phyloP scores from a whole-genome alignment of 164 flowering plant genomes.

The Brasenia schreberi region DNA sequence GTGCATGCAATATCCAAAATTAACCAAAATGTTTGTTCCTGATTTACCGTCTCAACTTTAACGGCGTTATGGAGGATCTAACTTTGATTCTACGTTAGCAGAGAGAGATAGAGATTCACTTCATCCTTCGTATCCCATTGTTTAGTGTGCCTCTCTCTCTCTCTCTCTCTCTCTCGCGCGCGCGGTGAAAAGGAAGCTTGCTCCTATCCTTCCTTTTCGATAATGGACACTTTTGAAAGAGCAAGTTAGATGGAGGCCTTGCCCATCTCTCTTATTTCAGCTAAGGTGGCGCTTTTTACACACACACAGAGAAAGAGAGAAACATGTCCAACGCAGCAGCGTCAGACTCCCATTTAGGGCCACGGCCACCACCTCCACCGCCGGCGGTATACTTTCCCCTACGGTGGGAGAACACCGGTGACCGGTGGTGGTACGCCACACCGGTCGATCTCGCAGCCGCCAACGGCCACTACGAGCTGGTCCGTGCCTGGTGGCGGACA shows the following conservation, averaged over 20 bases:
- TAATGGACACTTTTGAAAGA: background rate
- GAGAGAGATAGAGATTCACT: too few relatives aligned
- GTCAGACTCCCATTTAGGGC: background rate
- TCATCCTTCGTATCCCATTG: background rate
- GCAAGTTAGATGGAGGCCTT: background rate
- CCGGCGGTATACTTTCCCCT: slow-evolving; percentile 35
- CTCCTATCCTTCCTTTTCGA: too few relatives aligned
- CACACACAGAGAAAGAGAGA: background rate
- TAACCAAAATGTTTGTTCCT: too few relatives aligned
- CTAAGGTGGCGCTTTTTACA: background rate
- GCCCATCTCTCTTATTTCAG: background rate
- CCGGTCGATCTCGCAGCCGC: slow-evolving; percentile 92
- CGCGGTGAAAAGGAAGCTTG: too few relatives aligned
- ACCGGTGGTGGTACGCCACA: slow-evolving; percentile 96
- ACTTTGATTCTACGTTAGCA: too few relatives aligned
- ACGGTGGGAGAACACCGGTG: slow-evolving; percentile 92
- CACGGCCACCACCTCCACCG: background rate
- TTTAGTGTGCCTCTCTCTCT: too few relatives aligned
- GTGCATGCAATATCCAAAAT: too few relatives aligned
- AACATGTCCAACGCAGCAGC: background rate
- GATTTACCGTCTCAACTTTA: too few relatives aligned
- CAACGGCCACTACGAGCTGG: slow-evolving; percentile 70
- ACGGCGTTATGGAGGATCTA: too few relatives aligned
- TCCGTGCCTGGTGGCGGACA: slow-evolving; percentile 64
- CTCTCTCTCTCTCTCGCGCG: too few relatives aligned